Evolutionary conservation across 805 yeast species (phyloP).

Genomic region (Candida ortonii): DNA sequence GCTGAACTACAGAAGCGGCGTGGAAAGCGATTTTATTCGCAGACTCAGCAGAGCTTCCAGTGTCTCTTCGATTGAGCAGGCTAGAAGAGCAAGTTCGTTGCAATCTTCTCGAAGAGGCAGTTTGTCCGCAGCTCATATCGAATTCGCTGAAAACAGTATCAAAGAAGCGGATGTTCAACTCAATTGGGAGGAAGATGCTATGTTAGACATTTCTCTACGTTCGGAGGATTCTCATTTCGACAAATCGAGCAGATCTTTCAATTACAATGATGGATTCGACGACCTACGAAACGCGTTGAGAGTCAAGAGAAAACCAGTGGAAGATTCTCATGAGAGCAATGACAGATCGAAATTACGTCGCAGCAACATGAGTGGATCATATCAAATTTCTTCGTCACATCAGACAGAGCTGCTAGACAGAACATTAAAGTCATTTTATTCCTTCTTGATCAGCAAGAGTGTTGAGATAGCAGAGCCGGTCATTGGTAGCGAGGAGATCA

Average conservation of each 20-base stretch:
- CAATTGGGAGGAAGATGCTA: constrained; percentile 20
- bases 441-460: constrained; percentile 6
- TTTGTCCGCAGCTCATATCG: constrained; percentile 14
- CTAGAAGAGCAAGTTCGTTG: constrained; percentile 20
- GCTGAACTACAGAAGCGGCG: constrained; percentile 5
- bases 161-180: constrained; percentile 1
- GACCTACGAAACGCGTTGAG: constrained; percentile 8
- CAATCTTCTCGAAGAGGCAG: constrained; percentile 16
- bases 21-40: constrained; percentile 1
- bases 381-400: constrained; percentile 1
- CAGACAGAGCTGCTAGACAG: constrained; percentile 6
- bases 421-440: constrained; percentile 6
- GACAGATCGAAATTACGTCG: constrained; percentile 3
- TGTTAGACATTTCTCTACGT: constrained; percentile 17
- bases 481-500: constrained; percentile 4
- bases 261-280: constrained; percentile 11
- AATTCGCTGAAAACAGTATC: constrained; percentile 3
- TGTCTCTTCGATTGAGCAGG: constrained; percentile 28
- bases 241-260: not conserved
- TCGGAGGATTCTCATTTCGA: constrained; percentile 2
- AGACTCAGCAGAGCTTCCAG: constrained; percentile 23
- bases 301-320: constrained; percentile 4
- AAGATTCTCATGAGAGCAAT: not conserved
- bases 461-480: constrained; percentile 5
- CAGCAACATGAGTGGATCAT: constrained; percentile 1